Evolutionary conservation across 345 rosid species (phyloP).

Genomic region (Eucalyptus shirleyi): DNA sequence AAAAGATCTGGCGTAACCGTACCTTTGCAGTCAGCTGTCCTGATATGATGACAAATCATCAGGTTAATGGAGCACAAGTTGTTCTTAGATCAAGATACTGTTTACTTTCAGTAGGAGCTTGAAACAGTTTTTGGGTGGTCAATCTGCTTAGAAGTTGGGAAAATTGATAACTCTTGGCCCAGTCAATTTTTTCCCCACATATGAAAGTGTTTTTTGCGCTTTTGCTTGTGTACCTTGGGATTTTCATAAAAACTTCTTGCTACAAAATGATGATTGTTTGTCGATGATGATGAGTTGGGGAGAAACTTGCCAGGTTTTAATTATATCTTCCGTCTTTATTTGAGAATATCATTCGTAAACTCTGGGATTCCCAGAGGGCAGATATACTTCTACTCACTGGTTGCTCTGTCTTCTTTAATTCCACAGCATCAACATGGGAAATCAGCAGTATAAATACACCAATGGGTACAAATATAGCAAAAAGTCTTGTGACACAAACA

Average conservation of each 20-base stretch:
- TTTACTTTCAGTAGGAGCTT: neutral
- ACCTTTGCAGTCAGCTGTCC: neutral
- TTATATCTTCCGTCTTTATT: neutral
- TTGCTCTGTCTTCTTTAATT: conserved; percentile 1
- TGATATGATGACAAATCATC: neutral
- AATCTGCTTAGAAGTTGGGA: neutral
- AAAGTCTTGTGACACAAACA: conserved; percentile 76
- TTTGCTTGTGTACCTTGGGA: neutral
- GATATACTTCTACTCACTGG: neutral
- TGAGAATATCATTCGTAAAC: neutral
- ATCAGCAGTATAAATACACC: conserved; percentile 49
- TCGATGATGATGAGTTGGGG: neutral
- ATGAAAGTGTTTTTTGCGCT: neutral
- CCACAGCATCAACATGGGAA: conserved; percentile 94
- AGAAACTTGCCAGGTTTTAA: neutral
- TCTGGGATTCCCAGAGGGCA: neutral
- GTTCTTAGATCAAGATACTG: neutral
- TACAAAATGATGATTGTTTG: neutral
- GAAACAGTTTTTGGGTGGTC: neutral
- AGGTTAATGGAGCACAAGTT: neutral
- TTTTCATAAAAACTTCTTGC: neutral
- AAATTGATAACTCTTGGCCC: neutral
- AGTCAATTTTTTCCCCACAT: neutral
- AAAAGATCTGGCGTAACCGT: neutral
- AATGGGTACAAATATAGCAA: conserved; percentile 40